Evolutionary conservation across 2,329 filamentous ascomycete genomes (phyloP), one percentile per base, ranked within the genome.

Genomic region (Truncatella angustata): DNA sequence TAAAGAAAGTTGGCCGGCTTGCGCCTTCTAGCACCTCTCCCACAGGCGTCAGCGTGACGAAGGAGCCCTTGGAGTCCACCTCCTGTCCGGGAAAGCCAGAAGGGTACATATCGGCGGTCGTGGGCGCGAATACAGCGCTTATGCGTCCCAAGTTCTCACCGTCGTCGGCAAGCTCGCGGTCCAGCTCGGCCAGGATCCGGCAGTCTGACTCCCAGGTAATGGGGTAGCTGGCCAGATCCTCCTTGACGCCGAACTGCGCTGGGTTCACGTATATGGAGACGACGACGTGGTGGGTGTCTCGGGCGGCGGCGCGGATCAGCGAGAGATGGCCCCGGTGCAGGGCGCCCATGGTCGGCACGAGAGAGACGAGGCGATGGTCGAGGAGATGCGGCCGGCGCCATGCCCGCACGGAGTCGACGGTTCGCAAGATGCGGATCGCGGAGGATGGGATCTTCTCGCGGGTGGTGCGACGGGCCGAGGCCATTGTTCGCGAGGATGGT

Each of bases 261-360:
- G 94, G 94, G 70, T 99, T 99, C 64, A 99, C 89, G 70, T 93
- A 99, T 60, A 97, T 87, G 66, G 88, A 91, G 51, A 99, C 89
- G 56, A 97, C 86, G 52, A 97, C 89, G 61, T 91, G 82, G 58
- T 89, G 87, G 72, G 91, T 94, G 63, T 96, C 90, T 44, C 79
- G 76, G 1, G 92, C 92, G 3, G 94, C 94, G 60, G 86, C 82
- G 54, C 90, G 88, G 63, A 96, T 88, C 20, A 99, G 81, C 3
- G 89, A 88, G 48, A 96, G 73, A 72, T 99, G 94, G 36, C 94
- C 94, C 51, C 85, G 82, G 70, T 99, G 94, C n/a, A 99, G 80
- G 46, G 94, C 94, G 56, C 94, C 94, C 94, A 99, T 97, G 28
- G 94, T 99, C 1, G 94, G 94, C 32, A 99, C 91, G 24, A 99